Evolutionary conservation across 1,284 basidiomycete species (phyloP), one percentile per base, ranked within the genome.

Genomic region (Apiotrichum montevideense): DNA sequence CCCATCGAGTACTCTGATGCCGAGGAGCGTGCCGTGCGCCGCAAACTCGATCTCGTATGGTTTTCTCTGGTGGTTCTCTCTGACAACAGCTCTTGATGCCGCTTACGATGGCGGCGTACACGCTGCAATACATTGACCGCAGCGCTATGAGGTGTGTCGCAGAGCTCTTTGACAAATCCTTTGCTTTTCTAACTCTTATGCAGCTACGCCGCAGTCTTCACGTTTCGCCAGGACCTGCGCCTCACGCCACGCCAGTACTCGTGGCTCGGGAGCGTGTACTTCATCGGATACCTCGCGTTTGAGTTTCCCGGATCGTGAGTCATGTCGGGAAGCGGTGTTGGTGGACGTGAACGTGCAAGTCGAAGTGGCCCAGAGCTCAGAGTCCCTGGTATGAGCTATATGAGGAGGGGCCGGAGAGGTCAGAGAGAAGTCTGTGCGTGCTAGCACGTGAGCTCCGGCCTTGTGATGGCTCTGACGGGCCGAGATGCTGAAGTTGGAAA

Each of bases 121-220:
- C 67, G 11, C 55, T 76, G n/a, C 74, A 76, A 54, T 76, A 72
- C 54, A 64, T 73, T 44, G 74, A 76, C 60, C 69, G 73, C 51
- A 68, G 67, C 34, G 72, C 73, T 9, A 72, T 76, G 65, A 62
- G 58, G 63, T 65, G 54, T 51, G 63, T 54, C 6, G 4, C 11
- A 29, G 21, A 9, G 4, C 21, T 9, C 43, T 40, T 39, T 46
- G 45, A 52, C 37, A 13, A 29, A 3, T 29, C 29, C 29, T 29
- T 3, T 3, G 29, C 29, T 29, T 29, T 29, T 29, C 29, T 29
- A 29, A 29, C 29, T 29, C 29, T 29, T 29, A 29, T 29, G n/a
- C 41, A 68, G 69, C 49, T 71, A 70, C 57, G 72, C 72, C 10
- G 71, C 72, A 11, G 69, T 76, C 4, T 73, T 72, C 54, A 58